A percentile compares a stretch with the other conserved stretches of the same genome.
phyloP scores from a whole-genome alignment of 768 basidiomycete genomes.

The Boletus patriciae region DNA sequence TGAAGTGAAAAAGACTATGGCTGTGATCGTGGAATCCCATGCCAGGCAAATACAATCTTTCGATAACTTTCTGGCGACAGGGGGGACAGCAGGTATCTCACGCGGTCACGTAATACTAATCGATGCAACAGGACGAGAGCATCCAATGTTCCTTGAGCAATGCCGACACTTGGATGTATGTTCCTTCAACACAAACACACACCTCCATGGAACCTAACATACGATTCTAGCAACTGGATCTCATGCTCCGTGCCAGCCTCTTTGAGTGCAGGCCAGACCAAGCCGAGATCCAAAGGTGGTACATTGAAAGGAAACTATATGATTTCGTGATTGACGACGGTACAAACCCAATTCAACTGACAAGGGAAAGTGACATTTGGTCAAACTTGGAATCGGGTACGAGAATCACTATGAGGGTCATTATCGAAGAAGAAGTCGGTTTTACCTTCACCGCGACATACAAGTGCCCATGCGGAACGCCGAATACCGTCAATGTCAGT shows the following conservation, averaged over 20 bases:
- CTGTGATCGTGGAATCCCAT: too few species aligned
- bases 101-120: too few species aligned
- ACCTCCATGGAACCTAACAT: background rate
- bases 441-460: background rate
- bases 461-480: too few species aligned
- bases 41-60: too few species aligned
- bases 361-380: background rate
- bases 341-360: background rate
- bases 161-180: too few species aligned
- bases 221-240: background rate
- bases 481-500: background rate
- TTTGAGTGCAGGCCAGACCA: background rate
- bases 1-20: too few species aligned
- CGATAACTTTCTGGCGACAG: too few species aligned
- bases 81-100: too few species aligned
- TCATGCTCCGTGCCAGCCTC: background rate
- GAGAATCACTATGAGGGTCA: background rate
- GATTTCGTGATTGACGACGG: constrained; percentile 2
- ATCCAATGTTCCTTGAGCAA: too few species aligned
- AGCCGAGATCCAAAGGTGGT: background rate
- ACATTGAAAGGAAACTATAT: background rate
- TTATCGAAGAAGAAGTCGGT: background rate
- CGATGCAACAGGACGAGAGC: too few species aligned
- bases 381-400: background rate
- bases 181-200: too few species aligned